Conservation (phyloP, 768 basidiomycete species). For the Tephrocybe sp. region DNA sequence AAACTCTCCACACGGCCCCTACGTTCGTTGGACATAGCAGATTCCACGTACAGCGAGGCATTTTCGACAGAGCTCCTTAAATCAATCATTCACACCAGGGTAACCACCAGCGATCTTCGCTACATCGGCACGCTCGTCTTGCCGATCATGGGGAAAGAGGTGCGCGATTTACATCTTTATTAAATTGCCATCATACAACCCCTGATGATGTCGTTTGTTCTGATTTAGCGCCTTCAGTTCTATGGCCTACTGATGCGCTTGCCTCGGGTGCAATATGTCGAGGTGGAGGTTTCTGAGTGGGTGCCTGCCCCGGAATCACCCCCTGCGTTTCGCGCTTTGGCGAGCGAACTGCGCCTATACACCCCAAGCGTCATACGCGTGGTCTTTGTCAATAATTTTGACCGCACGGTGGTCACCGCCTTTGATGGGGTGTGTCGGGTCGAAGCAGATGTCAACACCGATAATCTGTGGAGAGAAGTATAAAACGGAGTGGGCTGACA, state of each 20-base stretch:
- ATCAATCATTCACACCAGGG: constrained; percentile 35
- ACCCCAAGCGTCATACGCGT: constrained; percentile 49
- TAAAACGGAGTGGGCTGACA: constrained; percentile 2
- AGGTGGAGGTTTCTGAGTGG: constrained; percentile 69
- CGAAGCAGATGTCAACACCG: constrained; percentile 28
- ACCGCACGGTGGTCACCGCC: constrained; percentile 48
- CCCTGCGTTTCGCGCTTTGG: constrained; percentile 56
- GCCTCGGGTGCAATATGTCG: constrained; percentile 49
- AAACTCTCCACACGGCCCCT: constrained; percentile 42
- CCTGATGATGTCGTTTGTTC: constrained; percentile 8
- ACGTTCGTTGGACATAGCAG: constrained; percentile 60
- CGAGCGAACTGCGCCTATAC: constrained; percentile 62
- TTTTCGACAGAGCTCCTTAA: constrained; percentile 57
- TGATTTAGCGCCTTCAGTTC: constrained; percentile 57
- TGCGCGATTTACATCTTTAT: constrained; percentile 25
- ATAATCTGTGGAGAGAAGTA: constrained; percentile 34
- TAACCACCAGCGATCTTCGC: constrained; percentile 38
- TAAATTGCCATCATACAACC: constrained; percentile 2
- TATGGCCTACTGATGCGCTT: constrained; percentile 61
- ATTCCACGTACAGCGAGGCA: constrained; percentile 53
- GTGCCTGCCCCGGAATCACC: constrained; percentile 53
- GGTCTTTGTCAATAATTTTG: constrained; percentile 66
- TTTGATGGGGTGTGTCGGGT: constrained; percentile 35
- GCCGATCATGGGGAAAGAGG: constrained; percentile 57
- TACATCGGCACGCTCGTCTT: constrained; percentile 68